A percentile compares a stretch with the other conserved stretches of the same genome.
These are phyloP conservation scores for Penicillium sp. DNA, from an alignment of 2,329 filamentous ascomycete species.

Conservation along the genomic window DNA sequence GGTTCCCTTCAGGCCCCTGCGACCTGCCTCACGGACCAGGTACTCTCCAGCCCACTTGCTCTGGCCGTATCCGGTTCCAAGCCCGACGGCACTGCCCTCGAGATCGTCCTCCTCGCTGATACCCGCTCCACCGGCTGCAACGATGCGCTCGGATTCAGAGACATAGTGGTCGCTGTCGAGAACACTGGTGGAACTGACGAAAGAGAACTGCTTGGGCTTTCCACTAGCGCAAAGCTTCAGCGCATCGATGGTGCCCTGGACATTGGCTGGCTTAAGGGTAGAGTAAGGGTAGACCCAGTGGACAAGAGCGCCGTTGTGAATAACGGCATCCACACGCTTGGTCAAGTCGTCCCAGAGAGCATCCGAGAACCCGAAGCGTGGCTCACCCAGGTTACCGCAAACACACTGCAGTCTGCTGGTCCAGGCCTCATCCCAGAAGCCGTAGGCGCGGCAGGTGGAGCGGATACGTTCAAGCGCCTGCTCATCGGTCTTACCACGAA, in stretches of 20 bases:
- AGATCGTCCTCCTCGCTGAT: slow-evolving; percentile 71
- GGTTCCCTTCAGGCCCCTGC: slow-evolving; percentile 63
- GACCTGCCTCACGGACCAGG: slow-evolving; percentile 68
- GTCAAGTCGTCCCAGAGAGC: slow-evolving; percentile 57
- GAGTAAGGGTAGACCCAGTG: slow-evolving; percentile 77
- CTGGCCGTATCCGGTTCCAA: slow-evolving; percentile 84
- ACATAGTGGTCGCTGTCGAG: slow-evolving; percentile 78
- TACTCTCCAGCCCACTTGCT: slow-evolving; percentile 73
- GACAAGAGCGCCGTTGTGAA: slow-evolving; percentile 71
- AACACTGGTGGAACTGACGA: slow-evolving; percentile 72
- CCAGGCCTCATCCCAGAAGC: slow-evolving; percentile 65
- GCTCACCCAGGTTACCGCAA: slow-evolving; percentile 63
- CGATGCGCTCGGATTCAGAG: slow-evolving; percentile 56
- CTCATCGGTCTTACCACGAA: slow-evolving; percentile 57
- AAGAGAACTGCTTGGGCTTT: slow-evolving; percentile 69
- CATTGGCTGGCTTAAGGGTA: slow-evolving; percentile 65
- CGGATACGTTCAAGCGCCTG: slow-evolving; percentile 57
- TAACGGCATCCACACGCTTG: slow-evolving; percentile 59
- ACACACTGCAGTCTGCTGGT: slow-evolving; percentile 56
- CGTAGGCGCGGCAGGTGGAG: slow-evolving; percentile 64
- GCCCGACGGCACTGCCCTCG: slow-evolving; percentile 62
- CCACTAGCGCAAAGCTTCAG: slow-evolving; percentile 65
- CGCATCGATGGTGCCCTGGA: slow-evolving; percentile 68
- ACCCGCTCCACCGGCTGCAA: slow-evolving; percentile 53
- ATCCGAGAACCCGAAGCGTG: slow-evolving; percentile 61